Percentiles rank a stretch among this genome's conserved stretches.
Conservation (phyloP, 2,329 filamentous ascomycete genomes). For the Westerdykella sp. region DNA sequence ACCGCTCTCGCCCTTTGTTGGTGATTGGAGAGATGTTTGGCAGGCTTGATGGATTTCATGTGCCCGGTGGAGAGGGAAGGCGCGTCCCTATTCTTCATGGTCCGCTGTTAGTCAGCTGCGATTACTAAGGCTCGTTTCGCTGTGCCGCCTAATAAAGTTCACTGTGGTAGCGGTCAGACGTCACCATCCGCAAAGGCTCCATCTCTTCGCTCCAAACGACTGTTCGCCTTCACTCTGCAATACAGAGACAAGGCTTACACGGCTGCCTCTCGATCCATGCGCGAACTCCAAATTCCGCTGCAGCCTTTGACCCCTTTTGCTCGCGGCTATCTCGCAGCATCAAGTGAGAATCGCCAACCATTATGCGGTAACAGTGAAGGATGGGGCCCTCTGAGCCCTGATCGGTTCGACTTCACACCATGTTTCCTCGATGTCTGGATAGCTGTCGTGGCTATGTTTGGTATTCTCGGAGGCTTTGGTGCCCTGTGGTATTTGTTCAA, state of each 20-base stretch:
- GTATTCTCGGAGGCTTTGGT: constrained; percentile 67
- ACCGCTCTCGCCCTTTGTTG: too few species aligned
- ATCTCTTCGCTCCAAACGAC: constrained; percentile 1
- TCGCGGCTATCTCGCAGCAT: constrained; percentile 51
- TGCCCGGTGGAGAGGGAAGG: too few species aligned
- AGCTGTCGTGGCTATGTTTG: constrained; percentile 68
- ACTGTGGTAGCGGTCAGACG: not conserved
- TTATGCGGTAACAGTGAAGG: constrained; percentile 86
- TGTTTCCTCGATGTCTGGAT: constrained; percentile 96
- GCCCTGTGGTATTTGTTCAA: constrained; percentile 75
- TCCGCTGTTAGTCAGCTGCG: too few species aligned
- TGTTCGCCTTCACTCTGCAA: constrained; percentile 11
- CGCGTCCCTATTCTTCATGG: too few species aligned
- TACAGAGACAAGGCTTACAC: constrained; percentile 19
- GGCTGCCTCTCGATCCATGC: constrained; percentile 29
- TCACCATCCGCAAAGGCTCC: not conserved
- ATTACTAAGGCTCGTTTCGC: too few species aligned
- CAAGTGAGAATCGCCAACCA: constrained; percentile 51
- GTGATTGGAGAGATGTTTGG: too few species aligned
- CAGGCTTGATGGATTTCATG: too few species aligned
- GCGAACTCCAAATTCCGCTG: constrained; percentile 32
- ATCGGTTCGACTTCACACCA: constrained; percentile 89
- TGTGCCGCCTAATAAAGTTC: not conserved
- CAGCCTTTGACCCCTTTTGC: constrained; percentile 20
- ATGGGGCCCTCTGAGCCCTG: constrained; percentile 86